A percentile compares a stretch with the other conserved stretches of the same genome.
Evolutionary conservation across 2,329 filamentous ascomycete genomes (phyloP).

Genomic region (Didymella exigua): DNA sequence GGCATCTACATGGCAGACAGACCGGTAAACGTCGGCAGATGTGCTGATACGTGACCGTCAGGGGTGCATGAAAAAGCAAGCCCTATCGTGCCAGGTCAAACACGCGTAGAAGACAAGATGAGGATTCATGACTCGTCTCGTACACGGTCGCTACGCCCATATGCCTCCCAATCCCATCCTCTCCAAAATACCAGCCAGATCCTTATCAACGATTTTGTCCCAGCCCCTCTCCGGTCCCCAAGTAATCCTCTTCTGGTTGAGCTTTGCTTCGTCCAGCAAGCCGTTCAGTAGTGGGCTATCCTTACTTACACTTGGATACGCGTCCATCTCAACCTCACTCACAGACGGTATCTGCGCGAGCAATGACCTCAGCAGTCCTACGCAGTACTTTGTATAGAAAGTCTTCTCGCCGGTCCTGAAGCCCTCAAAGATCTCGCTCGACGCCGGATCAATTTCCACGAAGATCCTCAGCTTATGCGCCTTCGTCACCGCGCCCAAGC

Average conservation of each 20-base stretch:
- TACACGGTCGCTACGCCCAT: slow-evolving; percentile 4
- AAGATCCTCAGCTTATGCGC: slow-evolving; percentile 68
- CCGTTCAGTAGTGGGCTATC: slow-evolving; percentile 67
- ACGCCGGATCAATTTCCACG: slow-evolving; percentile 72
- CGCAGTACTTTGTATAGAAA: slow-evolving; percentile 73
- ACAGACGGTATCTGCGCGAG: slow-evolving; percentile 63
- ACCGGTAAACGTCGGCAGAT: too few relatives aligned
- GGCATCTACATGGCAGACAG: too few relatives aligned
- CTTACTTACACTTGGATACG: slow-evolving; percentile 68
- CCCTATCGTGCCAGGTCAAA: too few relatives aligned
- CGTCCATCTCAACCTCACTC: slow-evolving; percentile 70
- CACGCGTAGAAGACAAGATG: neutral
- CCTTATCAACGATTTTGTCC: slow-evolving; percentile 51
- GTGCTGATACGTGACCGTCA: too few relatives aligned
- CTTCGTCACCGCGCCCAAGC: slow-evolving; percentile 65
- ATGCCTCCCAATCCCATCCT: slow-evolving; percentile 30
- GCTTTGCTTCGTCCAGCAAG: slow-evolving; percentile 60
- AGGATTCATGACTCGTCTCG: neutral
- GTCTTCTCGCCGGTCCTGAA: slow-evolving; percentile 66
- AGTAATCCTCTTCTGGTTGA: slow-evolving; percentile 59
- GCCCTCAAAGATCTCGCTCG: slow-evolving; percentile 68
- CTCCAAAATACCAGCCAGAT: slow-evolving; percentile 34
- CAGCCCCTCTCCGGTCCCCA: slow-evolving; percentile 74
- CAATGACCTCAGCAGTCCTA: slow-evolving; percentile 62
- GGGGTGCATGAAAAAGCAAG: too few relatives aligned